These are phyloP conservation scores for Mikania micrantha DNA, from an alignment of 129 eudicot species.

Conservation along the genomic window DNA sequence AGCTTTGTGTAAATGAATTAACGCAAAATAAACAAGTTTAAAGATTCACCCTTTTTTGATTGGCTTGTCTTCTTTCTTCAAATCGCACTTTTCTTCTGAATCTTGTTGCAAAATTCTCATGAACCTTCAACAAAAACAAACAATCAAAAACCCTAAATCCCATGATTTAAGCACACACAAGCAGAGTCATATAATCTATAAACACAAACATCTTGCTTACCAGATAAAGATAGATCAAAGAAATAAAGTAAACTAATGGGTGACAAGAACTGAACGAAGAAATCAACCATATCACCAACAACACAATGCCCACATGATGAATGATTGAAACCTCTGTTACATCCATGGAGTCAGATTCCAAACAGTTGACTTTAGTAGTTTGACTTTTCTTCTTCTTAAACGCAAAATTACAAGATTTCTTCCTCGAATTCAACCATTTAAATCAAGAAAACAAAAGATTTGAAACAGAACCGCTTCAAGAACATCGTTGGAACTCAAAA, in stretches of 20 bases:
- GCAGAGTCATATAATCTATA: too few species aligned
- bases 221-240: constrained; percentile 60
- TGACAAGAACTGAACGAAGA: constrained; percentile 46
- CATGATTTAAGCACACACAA: too few species aligned
- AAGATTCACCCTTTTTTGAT: constrained; percentile 64
- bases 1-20: neutral
- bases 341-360: constrained; percentile 32
- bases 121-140: constrained; percentile 60
- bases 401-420: neutral
- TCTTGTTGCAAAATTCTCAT: constrained; percentile 56
- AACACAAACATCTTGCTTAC: constrained; percentile 35
- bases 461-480: neutral
- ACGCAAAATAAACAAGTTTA: neutral
- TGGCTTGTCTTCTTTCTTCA: constrained; percentile 67
- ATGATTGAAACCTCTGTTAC: constrained; percentile 57
- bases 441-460: neutral
- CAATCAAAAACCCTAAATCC: too few species aligned
- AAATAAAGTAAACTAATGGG: constrained; percentile 45
- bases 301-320: constrained; percentile 76
- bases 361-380: constrained; percentile 10
- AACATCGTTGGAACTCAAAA: neutral
- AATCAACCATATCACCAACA: constrained; percentile 56
- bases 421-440: neutral
- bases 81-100: constrained; percentile 62
- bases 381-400: constrained; percentile 17